Conservation (phyloP, 257 asterid species). For the Thymus quinquecostatus region DNA sequence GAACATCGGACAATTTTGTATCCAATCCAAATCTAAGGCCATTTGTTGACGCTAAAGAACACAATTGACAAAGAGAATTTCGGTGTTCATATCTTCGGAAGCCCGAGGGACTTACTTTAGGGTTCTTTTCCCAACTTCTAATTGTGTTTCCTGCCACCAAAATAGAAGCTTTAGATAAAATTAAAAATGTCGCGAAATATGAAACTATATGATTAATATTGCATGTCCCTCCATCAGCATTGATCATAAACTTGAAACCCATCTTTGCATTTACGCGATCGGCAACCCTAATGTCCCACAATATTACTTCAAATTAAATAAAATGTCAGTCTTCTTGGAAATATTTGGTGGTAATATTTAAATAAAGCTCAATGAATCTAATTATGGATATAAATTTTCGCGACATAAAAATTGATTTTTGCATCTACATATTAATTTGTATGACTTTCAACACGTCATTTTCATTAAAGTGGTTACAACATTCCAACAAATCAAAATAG, state of each 20-base stretch:
- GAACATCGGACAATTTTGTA: too few species aligned
- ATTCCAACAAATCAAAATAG: constrained; percentile 8
- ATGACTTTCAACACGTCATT: constrained; percentile 17
- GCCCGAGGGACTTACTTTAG: too few species aligned
- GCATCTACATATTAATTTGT: not conserved
- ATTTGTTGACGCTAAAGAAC: too few species aligned
- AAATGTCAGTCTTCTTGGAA: constrained; percentile 31
- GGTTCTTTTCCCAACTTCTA: too few species aligned
- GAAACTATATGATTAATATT: too few species aligned
- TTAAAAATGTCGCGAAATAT: too few species aligned
- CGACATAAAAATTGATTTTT: not conserved
- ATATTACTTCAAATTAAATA: constrained; percentile 37
- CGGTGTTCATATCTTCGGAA: too few species aligned
- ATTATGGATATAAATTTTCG: not conserved
- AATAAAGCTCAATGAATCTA: constrained; percentile 21
- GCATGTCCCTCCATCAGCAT: not conserved
- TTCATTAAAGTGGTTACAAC: constrained; percentile 20
- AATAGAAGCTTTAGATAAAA: too few species aligned
- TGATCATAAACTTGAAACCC: constrained; percentile 9
- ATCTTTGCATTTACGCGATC: constrained; percentile 28
- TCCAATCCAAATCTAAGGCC: too few species aligned
- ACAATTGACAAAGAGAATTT: too few species aligned
- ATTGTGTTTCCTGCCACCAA: too few species aligned
- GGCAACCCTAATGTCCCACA: constrained; percentile 31
- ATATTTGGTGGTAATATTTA: constrained; percentile 44